Conservation (phyloP, 225 moss, liverwort and hornwort species). For the Takakia lepidozioides region DNA sequence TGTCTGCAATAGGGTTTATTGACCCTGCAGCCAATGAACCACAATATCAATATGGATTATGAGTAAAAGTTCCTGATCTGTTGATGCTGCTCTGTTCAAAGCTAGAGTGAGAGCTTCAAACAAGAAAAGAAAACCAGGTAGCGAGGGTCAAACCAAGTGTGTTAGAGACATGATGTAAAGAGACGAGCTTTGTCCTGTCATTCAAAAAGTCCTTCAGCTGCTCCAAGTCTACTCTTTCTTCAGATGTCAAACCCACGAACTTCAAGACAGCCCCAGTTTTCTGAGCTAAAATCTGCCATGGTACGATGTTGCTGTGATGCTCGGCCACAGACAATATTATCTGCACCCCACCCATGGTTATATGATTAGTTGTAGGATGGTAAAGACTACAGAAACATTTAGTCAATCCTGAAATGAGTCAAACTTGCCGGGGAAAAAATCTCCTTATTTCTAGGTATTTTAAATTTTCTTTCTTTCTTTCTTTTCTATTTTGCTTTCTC, state of each 20-base stretch:
- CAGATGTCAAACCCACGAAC: conserved; percentile 61
- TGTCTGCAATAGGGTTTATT: conserved; percentile 63
- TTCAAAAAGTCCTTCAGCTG: conserved; percentile 49
- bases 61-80: too few species aligned
- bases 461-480: too few species aligned
- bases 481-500: too few species aligned
- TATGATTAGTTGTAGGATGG: too few species aligned
- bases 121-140: neutral
- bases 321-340: conserved; percentile 73
- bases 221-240: conserved; percentile 58
- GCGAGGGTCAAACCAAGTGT: conserved; percentile 25
- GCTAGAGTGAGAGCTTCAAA: too few species aligned
- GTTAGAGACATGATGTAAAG: conserved; percentile 66
- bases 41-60: too few species aligned
- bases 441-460: too few species aligned
- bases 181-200: conserved; percentile 69
- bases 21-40: conserved; percentile 34
- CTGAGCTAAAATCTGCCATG: conserved; percentile 72
- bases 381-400: too few species aligned
- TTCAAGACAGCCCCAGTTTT: conserved; percentile 62
- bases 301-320: conserved; percentile 90
- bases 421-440: too few species aligned
- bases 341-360: conserved; percentile 30
- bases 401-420: too few species aligned
- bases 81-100: too few species aligned